Evolutionary conservation across 176 grass and related monocot genomes (phyloP).

Genomic region (Dactylis glomerata): DNA sequence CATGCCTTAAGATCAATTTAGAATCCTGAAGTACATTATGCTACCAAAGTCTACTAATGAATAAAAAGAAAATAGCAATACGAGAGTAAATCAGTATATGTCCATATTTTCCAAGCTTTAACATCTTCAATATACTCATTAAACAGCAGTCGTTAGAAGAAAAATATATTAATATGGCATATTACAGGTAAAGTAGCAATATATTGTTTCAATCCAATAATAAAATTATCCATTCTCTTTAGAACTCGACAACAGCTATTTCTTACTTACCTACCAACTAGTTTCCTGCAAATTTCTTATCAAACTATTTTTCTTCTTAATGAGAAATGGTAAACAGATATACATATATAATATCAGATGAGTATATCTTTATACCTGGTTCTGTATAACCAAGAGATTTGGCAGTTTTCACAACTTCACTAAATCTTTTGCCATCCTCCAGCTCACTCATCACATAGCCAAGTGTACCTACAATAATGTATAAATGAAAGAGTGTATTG

Average conservation of each 20-base stretch:
- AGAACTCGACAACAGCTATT: neutral
- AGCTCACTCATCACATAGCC: conserved; percentile 97
- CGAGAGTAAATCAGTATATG: neutral
- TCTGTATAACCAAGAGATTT: conserved; percentile 92
- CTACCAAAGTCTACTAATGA: neutral
- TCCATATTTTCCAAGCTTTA: too few species aligned
- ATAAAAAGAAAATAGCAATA: neutral
- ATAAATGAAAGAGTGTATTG: neutral
- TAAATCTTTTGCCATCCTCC: conserved; percentile 76
- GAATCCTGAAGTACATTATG: neutral
- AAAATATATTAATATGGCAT: neutral
- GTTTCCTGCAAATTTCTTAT: neutral
- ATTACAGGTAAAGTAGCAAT: neutral
- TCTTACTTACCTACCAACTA: neutral
- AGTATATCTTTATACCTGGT: conserved; percentile 56
- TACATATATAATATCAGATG: neutral
- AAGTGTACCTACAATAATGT: conserved; percentile 65
- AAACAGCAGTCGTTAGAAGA: neutral
- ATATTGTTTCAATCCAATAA: neutral
- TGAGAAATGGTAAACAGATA: neutral
- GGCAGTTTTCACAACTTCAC: conserved; percentile 78
- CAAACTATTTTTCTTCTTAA: neutral
- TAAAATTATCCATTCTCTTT: neutral
- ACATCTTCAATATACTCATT: too few species aligned
- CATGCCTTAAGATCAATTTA: neutral